These are phyloP conservation scores for Pseudocercospora ulei DNA, from an alignment of 2,329 filamentous ascomycete genomes.

Conservation along the genomic window DNA sequence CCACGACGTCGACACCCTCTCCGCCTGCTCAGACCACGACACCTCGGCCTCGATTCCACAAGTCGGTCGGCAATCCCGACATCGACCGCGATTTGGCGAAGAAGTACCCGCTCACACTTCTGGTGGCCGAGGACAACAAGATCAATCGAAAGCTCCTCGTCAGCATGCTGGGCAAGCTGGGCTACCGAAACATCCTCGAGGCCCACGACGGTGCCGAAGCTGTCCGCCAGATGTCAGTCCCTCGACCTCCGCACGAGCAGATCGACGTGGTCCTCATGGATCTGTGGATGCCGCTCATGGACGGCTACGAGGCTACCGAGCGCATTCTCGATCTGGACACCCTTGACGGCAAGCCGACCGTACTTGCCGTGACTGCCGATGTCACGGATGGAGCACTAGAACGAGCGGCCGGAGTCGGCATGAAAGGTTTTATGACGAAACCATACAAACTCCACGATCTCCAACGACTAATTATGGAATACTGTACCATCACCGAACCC, in stretches of 20 bases:
- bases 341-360: slow-evolving; percentile 32
- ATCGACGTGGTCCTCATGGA: slow-evolving; percentile 64
- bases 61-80: slow-evolving; percentile 25
- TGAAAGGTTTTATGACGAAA: slow-evolving; percentile 60
- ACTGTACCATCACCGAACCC: slow-evolving; percentile 31
- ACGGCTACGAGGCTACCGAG: slow-evolving; percentile 59
- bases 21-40: slow-evolving; percentile 12
- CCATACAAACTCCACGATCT: slow-evolving; percentile 56
- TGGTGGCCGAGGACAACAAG: slow-evolving; percentile 63
- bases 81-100: slow-evolving; percentile 50
- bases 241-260: slow-evolving; percentile 27
- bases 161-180: slow-evolving; percentile 57
- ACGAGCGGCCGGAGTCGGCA: slow-evolving; percentile 52
- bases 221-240: slow-evolving; percentile 48
- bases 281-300: slow-evolving; percentile 66
- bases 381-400: slow-evolving; percentile 55
- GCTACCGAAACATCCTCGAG: slow-evolving; percentile 54
- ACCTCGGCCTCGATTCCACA: slow-evolving; percentile 17
- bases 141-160: slow-evolving; percentile 60
- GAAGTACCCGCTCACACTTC: slow-evolving; percentile 55
- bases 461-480: slow-evolving; percentile 49
- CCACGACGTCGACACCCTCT: slow-evolving; percentile 12
- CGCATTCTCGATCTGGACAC: slow-evolving; percentile 49
- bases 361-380: slow-evolving; percentile 58
- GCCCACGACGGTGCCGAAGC: slow-evolving; percentile 61